phyloP scores from a whole-genome alignment of 2,329 filamentous ascomycete genomes.

The Colletotrichum ledebouriae region DNA sequence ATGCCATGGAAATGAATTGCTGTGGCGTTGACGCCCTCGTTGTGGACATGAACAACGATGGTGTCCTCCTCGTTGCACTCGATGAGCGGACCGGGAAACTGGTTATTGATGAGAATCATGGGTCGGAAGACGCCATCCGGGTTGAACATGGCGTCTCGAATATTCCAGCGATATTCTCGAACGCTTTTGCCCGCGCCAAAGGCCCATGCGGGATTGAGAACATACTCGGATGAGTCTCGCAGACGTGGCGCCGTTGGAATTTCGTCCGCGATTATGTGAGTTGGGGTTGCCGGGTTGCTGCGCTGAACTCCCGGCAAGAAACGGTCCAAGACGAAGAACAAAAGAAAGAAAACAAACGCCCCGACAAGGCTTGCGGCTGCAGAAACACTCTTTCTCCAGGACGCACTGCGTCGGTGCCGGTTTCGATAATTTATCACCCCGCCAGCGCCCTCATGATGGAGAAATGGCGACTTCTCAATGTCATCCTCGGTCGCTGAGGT shows the following conservation, averaged over 20 bases:
- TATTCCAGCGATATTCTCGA: constrained; percentile 72
- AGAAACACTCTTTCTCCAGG: not conserved
- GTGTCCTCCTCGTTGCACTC: constrained; percentile 81
- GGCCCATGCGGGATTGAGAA: constrained; percentile 70
- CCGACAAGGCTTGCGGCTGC: not conserved
- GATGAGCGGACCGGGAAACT: constrained; percentile 81
- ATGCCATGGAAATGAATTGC: constrained; percentile 84
- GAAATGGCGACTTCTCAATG: constrained; percentile 35
- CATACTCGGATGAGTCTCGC: constrained; percentile 62
- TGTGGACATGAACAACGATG: constrained; percentile 77
- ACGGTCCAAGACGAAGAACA: constrained; percentile 14
- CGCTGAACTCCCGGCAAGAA: not conserved
- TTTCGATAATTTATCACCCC: not conserved
- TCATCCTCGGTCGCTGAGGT: not conserved
- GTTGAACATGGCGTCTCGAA: constrained; percentile 69
- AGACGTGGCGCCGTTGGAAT: constrained; percentile 44
- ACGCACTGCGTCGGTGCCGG: not conserved
- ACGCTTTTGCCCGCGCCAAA: constrained; percentile 61
- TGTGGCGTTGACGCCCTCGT: constrained; percentile 75
- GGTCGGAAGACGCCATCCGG: constrained; percentile 70
- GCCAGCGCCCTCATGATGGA: not conserved
- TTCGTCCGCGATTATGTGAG: constrained; percentile 8
- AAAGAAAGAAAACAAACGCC: constrained; percentile 10
- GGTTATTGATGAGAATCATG: constrained; percentile 79
- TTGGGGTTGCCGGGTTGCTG: not conserved